Conservation (phyloP, 768 basidiomycete species). For the Podaxis sp. region DNA sequence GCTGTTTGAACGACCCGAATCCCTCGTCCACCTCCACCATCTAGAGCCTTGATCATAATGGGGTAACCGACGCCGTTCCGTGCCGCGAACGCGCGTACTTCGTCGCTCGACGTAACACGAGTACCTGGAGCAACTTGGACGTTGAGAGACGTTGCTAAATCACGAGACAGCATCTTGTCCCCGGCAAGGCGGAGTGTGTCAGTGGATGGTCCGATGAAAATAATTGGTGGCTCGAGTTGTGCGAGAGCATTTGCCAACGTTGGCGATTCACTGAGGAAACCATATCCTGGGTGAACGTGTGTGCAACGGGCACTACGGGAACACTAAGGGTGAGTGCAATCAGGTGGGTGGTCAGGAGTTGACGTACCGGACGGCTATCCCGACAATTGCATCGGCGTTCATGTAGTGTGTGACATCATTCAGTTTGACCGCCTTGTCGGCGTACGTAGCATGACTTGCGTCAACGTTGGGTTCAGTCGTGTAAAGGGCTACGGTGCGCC, state of each 20-base stretch:
- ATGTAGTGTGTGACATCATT: constrained; percentile 58
- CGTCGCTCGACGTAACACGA: constrained; percentile 25
- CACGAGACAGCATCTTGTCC: constrained; percentile 37
- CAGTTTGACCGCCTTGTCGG: constrained; percentile 87
- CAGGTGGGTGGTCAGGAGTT: not conserved
- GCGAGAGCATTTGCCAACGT: constrained; percentile 78
- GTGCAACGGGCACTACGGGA: constrained; percentile 30
- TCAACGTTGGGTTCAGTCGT: constrained; percentile 62
- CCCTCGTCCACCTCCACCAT: constrained; percentile 88
- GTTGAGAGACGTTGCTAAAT: constrained; percentile 30
- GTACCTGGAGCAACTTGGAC: constrained; percentile 32
- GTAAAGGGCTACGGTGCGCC: constrained; percentile 87
- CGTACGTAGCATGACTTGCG: constrained; percentile 77
- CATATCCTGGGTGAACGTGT: constrained; percentile 60
- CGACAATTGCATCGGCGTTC: constrained; percentile 30
- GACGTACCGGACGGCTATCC: constrained; percentile 28
- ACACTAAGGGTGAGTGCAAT: not conserved
- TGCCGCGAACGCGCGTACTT: constrained; percentile 28
- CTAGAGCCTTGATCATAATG: constrained; percentile 90
- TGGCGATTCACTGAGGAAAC: constrained; percentile 87
- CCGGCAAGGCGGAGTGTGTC: constrained; percentile 75
- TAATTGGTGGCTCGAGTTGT: constrained; percentile 56
- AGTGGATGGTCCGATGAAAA: constrained; percentile 81
- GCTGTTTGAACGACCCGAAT: constrained; percentile 83
- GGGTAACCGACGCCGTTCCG: constrained; percentile 29